Percentiles rank a stretch among this genome's conserved stretches.
These are phyloP conservation scores for Metroxylon sagu DNA, from an alignment of 176 grass and related monocot genomes.

Conservation along the genomic window DNA sequence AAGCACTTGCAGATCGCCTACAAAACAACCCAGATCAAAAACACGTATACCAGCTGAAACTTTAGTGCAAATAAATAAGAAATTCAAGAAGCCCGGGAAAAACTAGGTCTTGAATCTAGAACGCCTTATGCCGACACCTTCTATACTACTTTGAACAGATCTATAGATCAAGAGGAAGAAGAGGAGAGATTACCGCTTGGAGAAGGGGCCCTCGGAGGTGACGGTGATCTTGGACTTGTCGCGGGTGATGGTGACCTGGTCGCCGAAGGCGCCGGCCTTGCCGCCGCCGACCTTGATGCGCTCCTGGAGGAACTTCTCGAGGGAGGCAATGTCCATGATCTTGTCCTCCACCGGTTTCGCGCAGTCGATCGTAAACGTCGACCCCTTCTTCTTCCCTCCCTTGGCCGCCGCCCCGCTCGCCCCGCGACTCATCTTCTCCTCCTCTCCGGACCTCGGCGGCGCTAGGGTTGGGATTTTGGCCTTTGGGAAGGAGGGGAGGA, in stretches of 20 bases:
- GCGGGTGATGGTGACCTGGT: constrained; percentile 56
- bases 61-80: too few species aligned
- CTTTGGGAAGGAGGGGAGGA: not conserved
- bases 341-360: constrained; percentile 89
- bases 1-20: too few species aligned
- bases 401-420: constrained; percentile 19
- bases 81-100: too few species aligned
- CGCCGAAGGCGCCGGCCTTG: constrained; percentile 77
- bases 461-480: constrained; percentile 32
- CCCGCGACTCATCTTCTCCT: constrained; percentile 38
- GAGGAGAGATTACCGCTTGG: constrained; percentile 39
- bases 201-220: constrained; percentile 72
- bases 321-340: constrained; percentile 90
- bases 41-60: too few species aligned
- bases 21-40: too few species aligned
- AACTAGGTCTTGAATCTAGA: too few species aligned
- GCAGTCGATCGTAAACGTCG: constrained; percentile 79
- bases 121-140: too few species aligned
- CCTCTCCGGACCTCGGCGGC: constrained; percentile 4
- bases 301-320: constrained; percentile 94
- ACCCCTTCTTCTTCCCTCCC: constrained; percentile 70
- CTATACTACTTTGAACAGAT: too few species aligned
- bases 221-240: constrained; percentile 78
- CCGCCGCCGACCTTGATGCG: constrained; percentile 88
- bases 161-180: too few species aligned